Conservation (phyloP, 371 early-diverging fungal species). For the Choanephora cucurbitarum region DNA sequence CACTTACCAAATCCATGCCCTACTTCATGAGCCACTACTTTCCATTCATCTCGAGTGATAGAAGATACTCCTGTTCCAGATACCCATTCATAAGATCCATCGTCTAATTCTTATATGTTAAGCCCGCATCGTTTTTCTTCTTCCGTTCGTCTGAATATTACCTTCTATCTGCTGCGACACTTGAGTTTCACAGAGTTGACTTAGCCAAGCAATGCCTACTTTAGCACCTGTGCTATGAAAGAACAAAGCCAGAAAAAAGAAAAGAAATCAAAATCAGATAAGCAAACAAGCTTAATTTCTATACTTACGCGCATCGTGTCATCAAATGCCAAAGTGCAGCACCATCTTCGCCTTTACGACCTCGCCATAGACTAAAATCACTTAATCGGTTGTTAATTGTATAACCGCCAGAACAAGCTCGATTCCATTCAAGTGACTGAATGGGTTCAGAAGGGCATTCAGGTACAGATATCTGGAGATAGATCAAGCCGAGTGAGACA, state of each 20-base stretch:
- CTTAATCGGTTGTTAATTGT: constrained; percentile 79
- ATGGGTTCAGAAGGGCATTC: constrained; percentile 55
- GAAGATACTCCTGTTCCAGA: constrained; percentile 92
- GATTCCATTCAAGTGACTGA: constrained; percentile 73
- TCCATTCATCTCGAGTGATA: constrained; percentile 85
- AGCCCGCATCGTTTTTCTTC: constrained; percentile 7
- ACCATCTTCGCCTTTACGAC: constrained; percentile 64
- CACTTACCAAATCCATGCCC: constrained; percentile 88
- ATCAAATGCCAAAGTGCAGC: constrained; percentile 94
- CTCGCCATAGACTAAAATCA: constrained; percentile 92
- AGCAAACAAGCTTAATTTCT: not conserved
- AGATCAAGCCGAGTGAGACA: constrained; percentile 82
- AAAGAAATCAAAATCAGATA: not conserved
- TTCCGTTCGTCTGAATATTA: constrained; percentile 44
- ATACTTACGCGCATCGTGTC: constrained; percentile 75
- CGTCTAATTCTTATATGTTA: constrained; percentile 24
- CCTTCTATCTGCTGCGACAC: constrained; percentile 52
- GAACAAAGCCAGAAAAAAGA: too few relatives aligned
- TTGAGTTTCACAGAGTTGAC: constrained; percentile 72
- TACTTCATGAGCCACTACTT: constrained; percentile 94
- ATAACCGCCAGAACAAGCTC: constrained; percentile 69
- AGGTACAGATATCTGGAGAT: constrained; percentile 68
- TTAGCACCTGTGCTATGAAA: constrained; percentile 74
- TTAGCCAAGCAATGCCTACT: constrained; percentile 94
- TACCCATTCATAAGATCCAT: constrained; percentile 55